Conservation (phyloP, 108 stramenopile species). For the Epipyxis sp. region DNA sequence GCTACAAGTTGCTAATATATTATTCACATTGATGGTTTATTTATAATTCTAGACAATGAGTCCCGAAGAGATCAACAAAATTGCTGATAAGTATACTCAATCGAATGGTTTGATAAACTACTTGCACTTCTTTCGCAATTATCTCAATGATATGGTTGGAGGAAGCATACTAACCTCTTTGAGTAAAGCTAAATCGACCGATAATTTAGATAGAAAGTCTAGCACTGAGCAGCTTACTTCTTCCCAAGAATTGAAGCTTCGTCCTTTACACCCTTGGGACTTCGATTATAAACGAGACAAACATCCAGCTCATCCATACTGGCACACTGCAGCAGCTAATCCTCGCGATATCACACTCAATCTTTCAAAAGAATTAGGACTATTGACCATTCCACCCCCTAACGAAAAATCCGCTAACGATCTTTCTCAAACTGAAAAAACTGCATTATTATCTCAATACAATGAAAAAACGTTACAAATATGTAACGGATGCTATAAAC, state of each 20-base stretch:
- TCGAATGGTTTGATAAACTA: conserved; percentile 22
- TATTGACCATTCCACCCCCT: background rate
- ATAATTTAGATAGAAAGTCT: background rate
- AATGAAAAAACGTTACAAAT: background rate
- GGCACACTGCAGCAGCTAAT: background rate
- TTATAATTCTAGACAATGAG: background rate
- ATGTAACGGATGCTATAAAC: background rate
- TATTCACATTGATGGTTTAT: background rate
- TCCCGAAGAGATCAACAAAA: conserved; percentile 19
- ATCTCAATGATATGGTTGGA: background rate
- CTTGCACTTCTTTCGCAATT: background rate
- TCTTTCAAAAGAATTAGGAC: background rate
- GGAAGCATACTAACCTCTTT: background rate
- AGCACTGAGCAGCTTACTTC: too few relatives aligned
- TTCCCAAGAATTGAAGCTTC: too few relatives aligned
- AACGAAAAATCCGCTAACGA: conserved; percentile 6
- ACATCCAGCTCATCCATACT: conserved; percentile 4
- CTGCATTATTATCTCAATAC: background rate
- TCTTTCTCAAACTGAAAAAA: background rate
- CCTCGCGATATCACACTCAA: background rate
- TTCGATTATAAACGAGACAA: conserved; percentile 5
- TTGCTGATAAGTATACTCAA: conserved; percentile 16
- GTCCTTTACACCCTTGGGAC: conserved; percentile 29
- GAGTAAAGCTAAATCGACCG: background rate
- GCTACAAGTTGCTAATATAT: background rate